Evolutionary conservation across 2,329 filamentous ascomycete genomes (phyloP).

Genomic region (Fonsecaea monophora): DNA sequence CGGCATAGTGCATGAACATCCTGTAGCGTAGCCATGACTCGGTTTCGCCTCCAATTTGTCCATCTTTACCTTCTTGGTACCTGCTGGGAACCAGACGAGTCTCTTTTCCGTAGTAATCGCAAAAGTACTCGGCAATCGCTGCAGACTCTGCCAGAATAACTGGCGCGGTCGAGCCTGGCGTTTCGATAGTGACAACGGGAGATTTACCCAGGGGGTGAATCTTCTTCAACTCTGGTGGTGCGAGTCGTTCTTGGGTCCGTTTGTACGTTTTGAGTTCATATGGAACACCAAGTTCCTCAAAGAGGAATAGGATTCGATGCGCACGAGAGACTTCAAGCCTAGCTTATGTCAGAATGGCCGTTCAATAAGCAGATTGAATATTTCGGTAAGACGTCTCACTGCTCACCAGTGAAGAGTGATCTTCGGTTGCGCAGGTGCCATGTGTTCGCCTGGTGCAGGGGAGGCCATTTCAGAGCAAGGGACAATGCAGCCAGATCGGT

Average conservation of each 20-base stretch:
- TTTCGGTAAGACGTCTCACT: background rate
- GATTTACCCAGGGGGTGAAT: constrained; percentile 88
- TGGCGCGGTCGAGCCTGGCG: constrained; percentile 54
- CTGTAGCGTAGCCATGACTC: constrained; percentile 67
- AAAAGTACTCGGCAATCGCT: constrained; percentile 80
- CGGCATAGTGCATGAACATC: constrained; percentile 81
- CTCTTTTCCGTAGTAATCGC: constrained; percentile 66
- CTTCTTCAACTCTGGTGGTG: constrained; percentile 75
- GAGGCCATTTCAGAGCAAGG: constrained; percentile 18
- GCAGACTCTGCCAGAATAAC: constrained; percentile 80
- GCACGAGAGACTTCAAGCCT: constrained; percentile 86
- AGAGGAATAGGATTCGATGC: constrained; percentile 82
- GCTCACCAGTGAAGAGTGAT: constrained; percentile 70
- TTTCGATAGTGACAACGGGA: constrained; percentile 73
- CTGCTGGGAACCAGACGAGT: constrained; percentile 58
- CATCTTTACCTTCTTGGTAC: constrained; percentile 62
- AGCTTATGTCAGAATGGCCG: constrained; percentile 13
- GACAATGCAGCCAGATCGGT: background rate
- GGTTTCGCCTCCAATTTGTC: constrained; percentile 63
- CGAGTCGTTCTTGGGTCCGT: constrained; percentile 68
- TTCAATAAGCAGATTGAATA: background rate
- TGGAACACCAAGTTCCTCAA: constrained; percentile 79
- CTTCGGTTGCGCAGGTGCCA: constrained; percentile 46
- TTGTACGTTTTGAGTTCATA: constrained; percentile 84
- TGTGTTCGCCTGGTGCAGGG: background rate